phyloP scores from a whole-genome alignment of 768 basidiomycete genomes.

The Suillus cothurnatus region DNA sequence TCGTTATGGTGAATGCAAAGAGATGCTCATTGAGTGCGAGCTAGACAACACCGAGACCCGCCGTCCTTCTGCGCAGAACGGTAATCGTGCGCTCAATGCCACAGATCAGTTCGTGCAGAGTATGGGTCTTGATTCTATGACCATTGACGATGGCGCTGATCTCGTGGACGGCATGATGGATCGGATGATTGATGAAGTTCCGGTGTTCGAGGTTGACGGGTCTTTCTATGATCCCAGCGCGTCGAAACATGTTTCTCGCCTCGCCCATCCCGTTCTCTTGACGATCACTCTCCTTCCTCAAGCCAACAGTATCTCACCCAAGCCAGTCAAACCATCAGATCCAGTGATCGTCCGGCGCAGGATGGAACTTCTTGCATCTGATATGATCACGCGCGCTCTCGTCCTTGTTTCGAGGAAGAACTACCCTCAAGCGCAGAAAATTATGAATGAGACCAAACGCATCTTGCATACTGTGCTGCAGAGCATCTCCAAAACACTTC shows the following conservation, averaged over 20 bases:
- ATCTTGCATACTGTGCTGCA: constrained; percentile 91
- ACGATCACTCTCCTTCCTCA: constrained; percentile 87
- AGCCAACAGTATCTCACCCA: constrained; percentile 34
- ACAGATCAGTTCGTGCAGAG: constrained; percentile 89
- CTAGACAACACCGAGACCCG: constrained; percentile 71
- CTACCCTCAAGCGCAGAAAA: constrained; percentile 86
- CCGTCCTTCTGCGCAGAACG: constrained; percentile 18
- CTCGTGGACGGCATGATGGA: constrained; percentile 94
- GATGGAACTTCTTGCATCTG: constrained; percentile 95
- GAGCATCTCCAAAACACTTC: constrained; percentile 74
- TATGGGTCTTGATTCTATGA: constrained; percentile 76
- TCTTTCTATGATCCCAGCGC: constrained; percentile 92
- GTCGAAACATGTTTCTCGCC: constrained; percentile 79
- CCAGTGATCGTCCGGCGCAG: constrained; percentile 89
- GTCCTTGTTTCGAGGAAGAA: constrained; percentile 92
- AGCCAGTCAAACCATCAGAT: constrained; percentile 57
- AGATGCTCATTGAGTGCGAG: constrained; percentile 94
- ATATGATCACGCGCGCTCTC: constrained; percentile 95
- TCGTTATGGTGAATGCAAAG: constrained; percentile 94
- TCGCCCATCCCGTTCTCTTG: constrained; percentile 85
- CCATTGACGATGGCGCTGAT: constrained; percentile 69
- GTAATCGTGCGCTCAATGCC: constrained; percentile 57
- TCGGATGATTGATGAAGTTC: constrained; percentile 96
- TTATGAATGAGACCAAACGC: constrained; percentile 87
- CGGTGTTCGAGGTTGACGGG: constrained; percentile 94